phyloP scores from a whole-genome alignment of 495 filamentous ascomycete genomes.

The Aspergillus hancockii region DNA sequence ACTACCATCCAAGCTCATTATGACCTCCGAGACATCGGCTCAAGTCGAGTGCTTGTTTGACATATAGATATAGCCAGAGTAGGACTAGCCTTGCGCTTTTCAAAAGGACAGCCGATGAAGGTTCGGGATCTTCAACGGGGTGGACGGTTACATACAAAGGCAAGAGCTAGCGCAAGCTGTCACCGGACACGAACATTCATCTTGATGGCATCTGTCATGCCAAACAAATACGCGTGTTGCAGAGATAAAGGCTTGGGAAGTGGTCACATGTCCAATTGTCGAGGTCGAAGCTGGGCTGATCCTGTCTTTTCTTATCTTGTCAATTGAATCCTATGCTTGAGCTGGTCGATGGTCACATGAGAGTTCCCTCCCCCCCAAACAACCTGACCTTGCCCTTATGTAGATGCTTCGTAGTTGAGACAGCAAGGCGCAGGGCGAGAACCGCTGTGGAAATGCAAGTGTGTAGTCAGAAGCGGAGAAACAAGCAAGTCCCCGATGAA shows the following conservation, averaged over 20 bases:
- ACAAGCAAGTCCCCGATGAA: neutral
- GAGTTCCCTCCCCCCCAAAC: neutral
- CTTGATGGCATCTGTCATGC: neutral
- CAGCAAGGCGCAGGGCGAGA: neutral
- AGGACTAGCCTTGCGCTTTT: neutral
- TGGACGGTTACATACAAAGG: too few species aligned
- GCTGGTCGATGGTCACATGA: neutral
- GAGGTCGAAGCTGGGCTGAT: neutral
- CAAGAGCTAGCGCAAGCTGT: too few species aligned
- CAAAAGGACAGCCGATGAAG: neutral
- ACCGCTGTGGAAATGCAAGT: neutral
- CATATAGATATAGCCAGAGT: neutral
- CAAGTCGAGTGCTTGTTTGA: neutral
- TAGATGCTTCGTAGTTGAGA: neutral
- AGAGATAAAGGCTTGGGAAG: neutral
- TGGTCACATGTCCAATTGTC: neutral
- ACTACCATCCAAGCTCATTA: neutral
- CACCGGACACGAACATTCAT: too few species aligned
- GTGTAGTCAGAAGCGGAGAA: neutral
- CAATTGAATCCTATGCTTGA: neutral
- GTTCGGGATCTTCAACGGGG: too few species aligned
- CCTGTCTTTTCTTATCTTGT: too few species aligned
- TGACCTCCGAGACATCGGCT: neutral
- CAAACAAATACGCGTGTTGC: neutral
- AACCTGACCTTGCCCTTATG: too few species aligned